Evolutionary conservation across 768 basidiomycete genomes (phyloP).

Genomic region (Chalciporus sphaerocephalus): DNA sequence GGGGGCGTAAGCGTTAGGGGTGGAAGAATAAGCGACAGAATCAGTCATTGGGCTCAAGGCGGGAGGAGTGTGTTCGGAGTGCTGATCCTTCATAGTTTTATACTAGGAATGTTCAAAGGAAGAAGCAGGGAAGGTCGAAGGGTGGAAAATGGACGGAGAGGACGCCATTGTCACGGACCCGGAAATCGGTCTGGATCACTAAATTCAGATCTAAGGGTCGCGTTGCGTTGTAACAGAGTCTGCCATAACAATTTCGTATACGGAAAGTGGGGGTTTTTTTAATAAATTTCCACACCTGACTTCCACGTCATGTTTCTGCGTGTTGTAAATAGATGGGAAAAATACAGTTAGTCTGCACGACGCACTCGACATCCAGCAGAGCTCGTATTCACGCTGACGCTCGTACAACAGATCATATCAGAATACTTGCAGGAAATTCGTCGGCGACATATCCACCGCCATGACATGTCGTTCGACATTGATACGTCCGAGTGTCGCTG

Average conservation of each 20-base stretch:
- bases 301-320: conserved; percentile 25
- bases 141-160: conserved; percentile 38
- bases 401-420: too few species aligned
- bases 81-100: conserved; percentile 48
- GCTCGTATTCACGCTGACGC: not conserved
- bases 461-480: too few species aligned
- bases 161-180: conserved; percentile 39
- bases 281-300: conserved; percentile 34
- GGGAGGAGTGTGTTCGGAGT: conserved; percentile 35
- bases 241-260: conserved; percentile 39
- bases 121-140: conserved; percentile 32
- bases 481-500: conserved; percentile 28
- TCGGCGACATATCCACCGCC: conserved; percentile 28
- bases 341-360: conserved; percentile 9
- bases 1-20: conserved; percentile 40
- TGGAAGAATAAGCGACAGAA: conserved; percentile 45
- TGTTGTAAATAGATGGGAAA: conserved; percentile 23
- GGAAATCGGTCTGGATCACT: conserved; percentile 48
- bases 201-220: conserved; percentile 74
- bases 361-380: conserved; percentile 1
- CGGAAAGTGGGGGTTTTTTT: conserved; percentile 43
- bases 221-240: conserved; percentile 46
- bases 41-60: conserved; percentile 45
- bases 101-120: conserved; percentile 34
- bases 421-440: too few species aligned